Evolutionary conservation across 495 filamentous ascomycete genomes (phyloP), one percentile per base, ranked within the genome.

Genomic region (Lepraria neglecta): DNA sequence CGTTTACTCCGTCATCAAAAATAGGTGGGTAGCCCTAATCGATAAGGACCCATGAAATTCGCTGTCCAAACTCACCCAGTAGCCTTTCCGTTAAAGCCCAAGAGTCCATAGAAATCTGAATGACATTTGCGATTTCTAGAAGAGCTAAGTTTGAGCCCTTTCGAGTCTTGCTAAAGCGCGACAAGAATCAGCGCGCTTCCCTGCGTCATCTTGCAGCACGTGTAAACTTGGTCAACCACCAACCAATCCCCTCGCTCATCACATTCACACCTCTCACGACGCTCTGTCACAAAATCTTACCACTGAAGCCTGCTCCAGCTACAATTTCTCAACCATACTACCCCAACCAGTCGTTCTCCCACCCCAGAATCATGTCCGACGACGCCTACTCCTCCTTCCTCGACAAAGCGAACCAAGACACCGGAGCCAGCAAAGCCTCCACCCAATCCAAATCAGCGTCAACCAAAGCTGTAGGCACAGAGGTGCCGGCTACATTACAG

Each of bases 301-400:
- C 14, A 3, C 31, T 19, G 17, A 21, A 33, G 35, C 31, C 17
- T 17, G 31, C 2, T 11, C 15, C 31, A 12, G 5, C 6, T 38
- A 31, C 31, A 17, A 35, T 19, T 21, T 1, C n/a, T 12, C 15
- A 9, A 6, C n/a, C 5, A 14, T 12, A 14, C 14, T 21, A 53
- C 30, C 9, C 48, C 17, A 31, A 12, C 31, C 12, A 11, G 5
- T 6, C 24, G 4, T 3, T 43, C 2, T 5, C 17, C 2, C 30
- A 42, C n/a, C 5, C n/a, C 0, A 60, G 38, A 60, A 60, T 10
- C 24, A 60, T 60, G 58, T 86, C 87, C 24, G 90, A 95, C 77
- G 84, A 87, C 54, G 84, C 84, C 65, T 96, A 95, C 78, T 78
- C 82, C 72, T 75, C 83, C 66, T 95, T 96, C 70, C 77, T 96